Evolutionary conservation across 1,139 yeast genomes (phyloP), one percentile per base, ranked within the genome.

Genomic region (Suhomyces yuchorum): DNA sequence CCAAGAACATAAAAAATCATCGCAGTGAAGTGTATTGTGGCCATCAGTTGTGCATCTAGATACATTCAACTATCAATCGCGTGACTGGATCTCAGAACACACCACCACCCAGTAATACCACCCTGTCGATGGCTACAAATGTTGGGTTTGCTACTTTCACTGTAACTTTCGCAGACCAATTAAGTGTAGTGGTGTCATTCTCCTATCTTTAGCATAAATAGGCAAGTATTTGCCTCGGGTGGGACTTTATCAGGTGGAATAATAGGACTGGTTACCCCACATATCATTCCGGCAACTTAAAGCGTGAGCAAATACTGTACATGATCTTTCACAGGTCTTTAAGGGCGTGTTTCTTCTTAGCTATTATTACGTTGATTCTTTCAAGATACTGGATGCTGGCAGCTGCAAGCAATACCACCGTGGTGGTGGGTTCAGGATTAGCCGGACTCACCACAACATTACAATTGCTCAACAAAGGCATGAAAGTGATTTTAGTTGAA

Each of bases 391-490:
- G 35, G 37, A 41, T 41, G 45, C 44, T 41, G 48, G 24, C 44
- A 3, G 40, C 44, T 12, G 40, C 42, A 11, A 24, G 34, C 35
- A 23, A 24, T 37, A 43, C 51, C 32, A 47, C 53, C 12, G 39
- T 69, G 19, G 67, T 71, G 9, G 60, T 71, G 4, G 76, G 76
- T 0, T 61, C 70, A 3, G 76, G 76, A 0, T 54, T 71, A 22
- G 75, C 75, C 11, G 76, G 76, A 1, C 55, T 71, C 32, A 66
- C 74, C 2, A 58, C 74, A 8, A 55, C 67, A 3, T 51, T 70
- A 24, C 59, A 61, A 40, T 53, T 71, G 20, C 57, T 66, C 32
- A 52, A 61, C 35, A 44, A 50, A 2, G 71, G 68, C n/a, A 51
- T 51, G 34, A 51, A 53, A 8, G 75, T 71, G 7, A 54, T 59